A percentile compares a stretch with the other conserved stretches of the same genome.
These are phyloP conservation scores for Stachybotrys elegans DNA, from an alignment of 2,329 filamentous ascomycete genomes.

Conservation along the genomic window DNA sequence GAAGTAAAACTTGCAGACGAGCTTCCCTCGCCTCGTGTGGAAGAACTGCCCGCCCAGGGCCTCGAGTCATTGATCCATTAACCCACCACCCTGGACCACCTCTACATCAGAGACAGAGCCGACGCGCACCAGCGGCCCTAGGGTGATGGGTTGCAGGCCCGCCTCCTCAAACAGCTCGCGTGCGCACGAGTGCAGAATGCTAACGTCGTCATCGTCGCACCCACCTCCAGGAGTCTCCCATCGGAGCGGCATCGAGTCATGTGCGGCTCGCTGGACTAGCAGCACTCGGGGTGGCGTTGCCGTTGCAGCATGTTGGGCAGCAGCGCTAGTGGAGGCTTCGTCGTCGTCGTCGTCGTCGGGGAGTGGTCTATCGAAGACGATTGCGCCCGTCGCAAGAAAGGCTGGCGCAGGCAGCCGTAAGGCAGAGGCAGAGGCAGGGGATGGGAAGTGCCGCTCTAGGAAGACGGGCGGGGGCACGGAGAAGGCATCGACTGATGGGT, in stretches of 20 bases:
- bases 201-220: slow-evolving; percentile 34
- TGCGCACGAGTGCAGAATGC: slow-evolving; percentile 36
- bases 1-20: slow-evolving; percentile 29
- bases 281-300: slow-evolving; percentile 28
- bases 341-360: too few relatives aligned
- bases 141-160: slow-evolving; percentile 26
- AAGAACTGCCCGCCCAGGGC: not conserved
- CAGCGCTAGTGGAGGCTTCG: too few relatives aligned
- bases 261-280: slow-evolving; percentile 39
- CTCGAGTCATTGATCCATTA: too few relatives aligned
- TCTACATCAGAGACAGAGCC: too few relatives aligned
- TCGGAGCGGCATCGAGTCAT: slow-evolving; percentile 37
- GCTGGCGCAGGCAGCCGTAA: not conserved
- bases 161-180: slow-evolving; percentile 46
- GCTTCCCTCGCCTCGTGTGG: slow-evolving; percentile 22
- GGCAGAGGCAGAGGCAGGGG: not conserved
- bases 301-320: too few relatives aligned
- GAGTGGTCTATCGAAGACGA: not conserved
- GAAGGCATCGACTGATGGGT: not conserved
- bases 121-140: slow-evolving; percentile 20
- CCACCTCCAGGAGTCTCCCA: slow-evolving; percentile 50
- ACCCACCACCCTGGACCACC: too few relatives aligned
- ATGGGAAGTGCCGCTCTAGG: not conserved
- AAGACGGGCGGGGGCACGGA: not conserved
- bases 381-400: not conserved